Evolutionary conservation across 306 rosid species (phyloP).

Genomic region (Comarum palustre): DNA sequence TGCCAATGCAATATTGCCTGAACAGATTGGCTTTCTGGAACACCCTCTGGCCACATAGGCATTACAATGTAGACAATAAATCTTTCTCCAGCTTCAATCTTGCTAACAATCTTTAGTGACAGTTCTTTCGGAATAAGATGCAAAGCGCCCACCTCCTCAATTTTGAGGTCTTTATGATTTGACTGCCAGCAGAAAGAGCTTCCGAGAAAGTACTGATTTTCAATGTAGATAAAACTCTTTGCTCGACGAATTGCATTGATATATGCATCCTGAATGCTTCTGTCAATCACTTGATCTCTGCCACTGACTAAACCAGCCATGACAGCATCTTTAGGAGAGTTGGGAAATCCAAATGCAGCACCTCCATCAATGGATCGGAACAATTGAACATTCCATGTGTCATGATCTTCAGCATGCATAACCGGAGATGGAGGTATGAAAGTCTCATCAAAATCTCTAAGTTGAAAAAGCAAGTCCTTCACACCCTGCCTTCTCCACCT

Average conservation of each 20-base stretch:
- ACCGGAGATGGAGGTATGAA: constrained; percentile 33
- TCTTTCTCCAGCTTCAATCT: constrained; percentile 51
- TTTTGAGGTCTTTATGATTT: constrained; percentile 15
- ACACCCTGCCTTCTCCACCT: constrained; percentile 47
- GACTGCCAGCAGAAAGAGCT: constrained; percentile 45
- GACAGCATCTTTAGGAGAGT: constrained; percentile 26
- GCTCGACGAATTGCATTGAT: constrained; percentile 49
- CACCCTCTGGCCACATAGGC: constrained; percentile 62
- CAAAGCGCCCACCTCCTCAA: constrained; percentile 36
- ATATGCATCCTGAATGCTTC: constrained; percentile 51
- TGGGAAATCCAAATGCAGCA: constrained; percentile 35
- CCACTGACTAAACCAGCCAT: constrained; percentile 30
- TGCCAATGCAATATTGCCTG: constrained; percentile 51
- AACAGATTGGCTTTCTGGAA: constrained; percentile 42
- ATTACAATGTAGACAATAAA: constrained; percentile 44
- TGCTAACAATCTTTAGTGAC: constrained; percentile 52
- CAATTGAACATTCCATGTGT: constrained; percentile 47
- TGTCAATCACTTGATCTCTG: constrained; percentile 30
- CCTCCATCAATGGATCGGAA: constrained; percentile 50
- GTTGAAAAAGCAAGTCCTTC: constrained; percentile 28
- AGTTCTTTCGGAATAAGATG: constrained; percentile 50
- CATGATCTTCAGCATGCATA: constrained; percentile 29
- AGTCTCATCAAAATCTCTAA: constrained; percentile 16
- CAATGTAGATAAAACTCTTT: constrained; percentile 44
- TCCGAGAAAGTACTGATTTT: constrained; percentile 51